phyloP scores from a whole-genome alignment of 2,329 filamentous ascomycete species.

The Triangularia verruculosa region DNA sequence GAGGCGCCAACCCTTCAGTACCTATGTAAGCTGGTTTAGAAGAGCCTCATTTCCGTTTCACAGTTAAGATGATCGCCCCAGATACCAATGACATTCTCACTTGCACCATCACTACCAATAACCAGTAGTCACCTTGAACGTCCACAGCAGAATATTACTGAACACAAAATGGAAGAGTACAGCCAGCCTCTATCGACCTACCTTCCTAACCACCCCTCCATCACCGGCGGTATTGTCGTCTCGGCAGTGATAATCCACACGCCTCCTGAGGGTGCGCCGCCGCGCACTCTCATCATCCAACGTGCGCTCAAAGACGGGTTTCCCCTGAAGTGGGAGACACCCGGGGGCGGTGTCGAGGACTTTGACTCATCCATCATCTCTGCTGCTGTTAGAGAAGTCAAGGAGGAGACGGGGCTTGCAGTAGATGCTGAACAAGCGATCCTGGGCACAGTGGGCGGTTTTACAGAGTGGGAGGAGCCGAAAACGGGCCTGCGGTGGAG shows the following conservation, averaged over 20 bases:
- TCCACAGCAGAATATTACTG: too few relatives aligned
- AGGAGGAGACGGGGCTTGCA: constrained; percentile 23
- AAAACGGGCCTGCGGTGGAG: constrained; percentile 3
- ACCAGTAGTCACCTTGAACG: too few relatives aligned
- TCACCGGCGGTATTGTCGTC: constrained; percentile 17
- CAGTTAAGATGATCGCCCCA: not conserved
- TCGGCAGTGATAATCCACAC: constrained; percentile 18
- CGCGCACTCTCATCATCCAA: constrained; percentile 24
- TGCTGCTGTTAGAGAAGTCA: constrained; percentile 20
- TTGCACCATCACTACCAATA: too few relatives aligned
- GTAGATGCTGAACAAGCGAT: not conserved
- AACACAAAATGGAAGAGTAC: constrained; percentile 4
- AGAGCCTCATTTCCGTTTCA: not conserved
- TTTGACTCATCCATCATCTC: constrained; percentile 16
- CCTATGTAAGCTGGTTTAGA: not conserved
- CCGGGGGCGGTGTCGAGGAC: constrained; percentile 22
- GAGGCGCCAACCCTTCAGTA: not conserved
- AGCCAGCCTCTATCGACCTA: constrained; percentile 6
- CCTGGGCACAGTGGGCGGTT: not conserved
- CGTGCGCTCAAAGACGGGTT: constrained; percentile 26
- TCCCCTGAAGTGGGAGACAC: constrained; percentile 22
- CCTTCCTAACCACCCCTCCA: constrained; percentile 14
- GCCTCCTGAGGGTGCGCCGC: not conserved
- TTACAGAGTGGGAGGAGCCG: constrained; percentile 14
- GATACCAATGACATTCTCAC: not conserved